Percentiles rank a stretch among this genome's conserved stretches.
Conservation (phyloP, 306 rosid species). For the Parietaria judaica region DNA sequence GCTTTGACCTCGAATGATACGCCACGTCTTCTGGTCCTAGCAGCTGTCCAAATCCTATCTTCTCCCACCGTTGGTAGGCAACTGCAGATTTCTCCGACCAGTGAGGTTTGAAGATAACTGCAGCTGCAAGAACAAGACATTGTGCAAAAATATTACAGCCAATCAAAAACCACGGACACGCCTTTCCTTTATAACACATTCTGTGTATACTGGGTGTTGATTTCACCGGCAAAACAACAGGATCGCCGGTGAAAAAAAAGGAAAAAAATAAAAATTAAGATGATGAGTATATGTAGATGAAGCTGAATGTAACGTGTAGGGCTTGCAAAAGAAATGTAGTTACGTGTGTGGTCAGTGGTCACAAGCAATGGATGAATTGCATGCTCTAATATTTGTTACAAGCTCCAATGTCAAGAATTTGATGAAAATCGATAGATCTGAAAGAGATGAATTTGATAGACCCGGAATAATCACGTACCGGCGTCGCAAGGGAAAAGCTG, state of each 20-base stretch:
- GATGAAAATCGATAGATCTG: too few relatives aligned
- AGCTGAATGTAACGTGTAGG: not conserved
- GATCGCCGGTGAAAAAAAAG: not conserved
- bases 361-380: not conserved
- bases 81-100: slow-evolving; percentile 29
- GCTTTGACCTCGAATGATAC: slow-evolving; percentile 28
- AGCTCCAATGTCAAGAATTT: too few relatives aligned
- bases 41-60: slow-evolving; percentile 28
- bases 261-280: not conserved
- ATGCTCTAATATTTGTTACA: too few relatives aligned
- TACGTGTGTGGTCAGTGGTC: not conserved
- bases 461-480: too few relatives aligned
- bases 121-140: slow-evolving; percentile 18
- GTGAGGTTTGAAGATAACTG: slow-evolving; percentile 27
- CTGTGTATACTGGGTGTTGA: not conserved
- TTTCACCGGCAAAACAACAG: not conserved
- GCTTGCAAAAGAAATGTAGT: not conserved
- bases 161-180: not conserved
- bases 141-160: slow-evolving; percentile 3
- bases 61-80: slow-evolving; percentile 31
- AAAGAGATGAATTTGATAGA: too few relatives aligned
- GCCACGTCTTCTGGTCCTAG: slow-evolving; percentile 43
- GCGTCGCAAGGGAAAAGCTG: too few relatives aligned
- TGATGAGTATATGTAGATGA: not conserved
- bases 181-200: not conserved